Percentiles rank a stretch among this genome's conserved stretches.
Evolutionary conservation across 768 basidiomycete genomes (phyloP).

Genomic region (Russula brevipes): DNA sequence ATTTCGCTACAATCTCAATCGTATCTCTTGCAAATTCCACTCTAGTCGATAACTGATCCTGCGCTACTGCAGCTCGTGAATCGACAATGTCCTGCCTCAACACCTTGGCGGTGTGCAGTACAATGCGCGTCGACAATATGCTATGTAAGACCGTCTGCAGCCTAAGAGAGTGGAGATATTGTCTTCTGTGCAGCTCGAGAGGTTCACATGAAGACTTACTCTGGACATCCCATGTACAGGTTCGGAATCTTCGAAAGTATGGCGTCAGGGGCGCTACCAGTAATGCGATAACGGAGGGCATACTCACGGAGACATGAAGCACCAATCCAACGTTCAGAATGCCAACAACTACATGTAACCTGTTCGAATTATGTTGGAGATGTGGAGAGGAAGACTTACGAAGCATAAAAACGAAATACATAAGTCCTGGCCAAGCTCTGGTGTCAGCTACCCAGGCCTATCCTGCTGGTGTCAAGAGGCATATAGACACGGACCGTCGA

Average conservation of each 20-base stretch:
- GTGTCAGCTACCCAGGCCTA: neutral
- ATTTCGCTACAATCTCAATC: too few species aligned
- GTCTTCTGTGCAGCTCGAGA: too few species aligned
- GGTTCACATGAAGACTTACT: slow-evolving; percentile 2
- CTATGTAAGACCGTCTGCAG: slow-evolving; percentile 15
- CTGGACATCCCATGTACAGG: neutral
- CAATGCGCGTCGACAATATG: slow-evolving; percentile 18
- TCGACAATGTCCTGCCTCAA: neutral
- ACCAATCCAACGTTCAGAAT: slow-evolving; percentile 15
- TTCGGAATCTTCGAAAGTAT: slow-evolving; percentile 2
- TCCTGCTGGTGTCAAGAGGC: neutral
- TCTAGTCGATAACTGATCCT: too few species aligned
- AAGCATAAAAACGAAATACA: slow-evolving; percentile 25
- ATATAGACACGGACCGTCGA: neutral
- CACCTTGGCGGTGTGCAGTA: slow-evolving; percentile 8
- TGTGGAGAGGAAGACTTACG: neutral
- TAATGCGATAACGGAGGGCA: neutral
- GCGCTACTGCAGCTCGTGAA: too few species aligned
- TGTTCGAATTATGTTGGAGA: neutral
- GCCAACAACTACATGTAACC: slow-evolving; percentile 2
- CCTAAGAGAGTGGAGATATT: neutral
- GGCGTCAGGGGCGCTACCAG: neutral
- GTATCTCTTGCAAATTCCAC: too few species aligned
- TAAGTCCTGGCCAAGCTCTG: slow-evolving; percentile 8
- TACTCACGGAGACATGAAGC: slow-evolving; percentile 12